phyloP scores from a whole-genome alignment of 2,329 filamentous ascomycete genomes.

The Exserohilum rostratum region DNA sequence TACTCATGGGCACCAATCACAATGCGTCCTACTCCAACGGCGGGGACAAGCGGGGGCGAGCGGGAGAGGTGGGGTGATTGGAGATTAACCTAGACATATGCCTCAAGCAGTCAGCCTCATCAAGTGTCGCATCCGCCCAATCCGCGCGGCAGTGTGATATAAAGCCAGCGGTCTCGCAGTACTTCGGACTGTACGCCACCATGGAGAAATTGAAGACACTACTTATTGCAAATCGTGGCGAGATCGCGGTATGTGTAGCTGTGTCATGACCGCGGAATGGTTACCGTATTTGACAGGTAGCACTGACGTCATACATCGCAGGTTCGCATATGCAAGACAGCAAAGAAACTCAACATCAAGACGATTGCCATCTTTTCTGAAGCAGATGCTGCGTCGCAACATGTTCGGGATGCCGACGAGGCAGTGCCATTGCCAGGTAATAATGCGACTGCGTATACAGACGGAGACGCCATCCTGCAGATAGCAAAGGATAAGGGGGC shows the following conservation, averaged over 20 bases:
- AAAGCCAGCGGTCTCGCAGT: background rate
- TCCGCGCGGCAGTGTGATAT: background rate
- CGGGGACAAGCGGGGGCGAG: too few relatives aligned
- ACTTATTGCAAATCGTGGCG: constrained; percentile 65
- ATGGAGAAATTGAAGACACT: constrained; percentile 58
- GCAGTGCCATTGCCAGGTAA: constrained; percentile 58
- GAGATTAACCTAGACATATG: too few relatives aligned
- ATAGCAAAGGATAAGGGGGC: constrained; percentile 58
- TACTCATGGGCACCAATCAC: too few relatives aligned
- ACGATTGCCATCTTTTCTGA: constrained; percentile 65
- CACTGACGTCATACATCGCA: constrained; percentile 28
- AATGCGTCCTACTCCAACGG: too few relatives aligned
- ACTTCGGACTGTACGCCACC: background rate
- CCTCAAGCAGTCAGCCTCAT: too few relatives aligned
- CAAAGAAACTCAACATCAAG: constrained; percentile 56
- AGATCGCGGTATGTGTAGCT: constrained; percentile 54
- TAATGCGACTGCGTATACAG: constrained; percentile 58
- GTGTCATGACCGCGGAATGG: background rate
- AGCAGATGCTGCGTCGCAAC: constrained; percentile 60
- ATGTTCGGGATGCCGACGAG: constrained; percentile 61
- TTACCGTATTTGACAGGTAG: background rate
- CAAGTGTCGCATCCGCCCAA: too few relatives aligned
- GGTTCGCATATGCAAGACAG: constrained; percentile 59
- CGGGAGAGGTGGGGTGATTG: too few relatives aligned
- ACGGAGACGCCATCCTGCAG: constrained; percentile 56